Conservation (phyloP, 169 alveolate species). For the Eimeria falciformis region DNA sequence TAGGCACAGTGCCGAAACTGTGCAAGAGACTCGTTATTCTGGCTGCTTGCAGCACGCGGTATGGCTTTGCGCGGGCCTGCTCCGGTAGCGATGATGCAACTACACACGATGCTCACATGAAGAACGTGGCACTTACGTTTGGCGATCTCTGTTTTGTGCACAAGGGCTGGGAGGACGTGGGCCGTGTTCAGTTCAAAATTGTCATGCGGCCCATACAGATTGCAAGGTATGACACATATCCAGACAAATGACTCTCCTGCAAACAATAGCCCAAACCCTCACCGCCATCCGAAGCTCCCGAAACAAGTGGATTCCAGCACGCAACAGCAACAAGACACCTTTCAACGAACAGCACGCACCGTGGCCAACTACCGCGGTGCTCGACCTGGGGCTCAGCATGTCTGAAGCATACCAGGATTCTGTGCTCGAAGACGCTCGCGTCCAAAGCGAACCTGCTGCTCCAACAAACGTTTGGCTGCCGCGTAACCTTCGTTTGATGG, state of each 20-base stretch:
- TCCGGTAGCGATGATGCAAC: no score
- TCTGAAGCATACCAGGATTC: slow-evolving; percentile 21
- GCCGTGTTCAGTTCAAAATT: slow-evolving; percentile 71
- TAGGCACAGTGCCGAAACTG: no score
- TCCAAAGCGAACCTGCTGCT: slow-evolving; percentile 69
- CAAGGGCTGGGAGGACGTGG: slow-evolving; percentile 82
- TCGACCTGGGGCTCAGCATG: no score
- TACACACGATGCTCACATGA: no score
- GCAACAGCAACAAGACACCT: no score
- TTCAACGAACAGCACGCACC: no score
- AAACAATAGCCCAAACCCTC: not conserved
- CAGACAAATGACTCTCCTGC: slow-evolving; percentile 57
- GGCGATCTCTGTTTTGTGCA: slow-evolving; percentile 79
- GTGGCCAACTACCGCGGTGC: no score
- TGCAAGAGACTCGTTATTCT: no score
- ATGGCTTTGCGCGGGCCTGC: no score
- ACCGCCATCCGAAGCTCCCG: no score
- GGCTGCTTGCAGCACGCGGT: no score
- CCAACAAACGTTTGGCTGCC: slow-evolving; percentile 80
- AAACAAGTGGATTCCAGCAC: no score
- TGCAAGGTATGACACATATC: slow-evolving; percentile 79
- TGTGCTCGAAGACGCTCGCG: slow-evolving; percentile 47
- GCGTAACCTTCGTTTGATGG: slow-evolving; percentile 83
- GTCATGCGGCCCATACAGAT: slow-evolving; percentile 82
- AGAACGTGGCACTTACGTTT: slow-evolving; percentile 63